Conservation (phyloP, 176 grass and related monocot species). For the Eragrostis curvula region DNA sequence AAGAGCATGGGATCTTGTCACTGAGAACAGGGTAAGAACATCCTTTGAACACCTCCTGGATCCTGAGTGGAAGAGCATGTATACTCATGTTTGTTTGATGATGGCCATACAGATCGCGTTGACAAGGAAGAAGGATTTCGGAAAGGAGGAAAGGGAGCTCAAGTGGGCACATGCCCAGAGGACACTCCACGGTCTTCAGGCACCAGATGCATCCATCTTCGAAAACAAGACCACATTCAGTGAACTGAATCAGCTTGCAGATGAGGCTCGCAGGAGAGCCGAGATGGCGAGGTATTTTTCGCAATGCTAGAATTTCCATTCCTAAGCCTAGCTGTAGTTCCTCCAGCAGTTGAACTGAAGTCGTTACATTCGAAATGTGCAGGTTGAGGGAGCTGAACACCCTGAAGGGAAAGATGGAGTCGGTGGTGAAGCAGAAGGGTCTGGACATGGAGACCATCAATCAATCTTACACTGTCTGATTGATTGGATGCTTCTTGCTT, state of each 20-base stretch:
- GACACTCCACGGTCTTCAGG: constrained; percentile 75
- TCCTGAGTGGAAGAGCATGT: too few relatives aligned
- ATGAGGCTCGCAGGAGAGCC: constrained; percentile 77
- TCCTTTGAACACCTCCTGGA: neutral
- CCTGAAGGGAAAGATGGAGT: constrained; percentile 79
- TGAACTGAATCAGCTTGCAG: constrained; percentile 78
- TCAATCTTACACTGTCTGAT: constrained; percentile 78
- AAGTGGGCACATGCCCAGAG: constrained; percentile 90
- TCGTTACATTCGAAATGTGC: neutral
- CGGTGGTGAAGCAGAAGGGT: constrained; percentile 74
- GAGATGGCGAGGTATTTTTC: constrained; percentile 73
- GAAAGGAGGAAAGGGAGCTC: constrained; percentile 75
- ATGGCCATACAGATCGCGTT: constrained; percentile 61
- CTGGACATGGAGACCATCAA: constrained; percentile 81
- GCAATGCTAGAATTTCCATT: neutral
- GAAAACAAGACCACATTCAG: constrained; percentile 55
- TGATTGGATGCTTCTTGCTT: constrained; percentile 32
- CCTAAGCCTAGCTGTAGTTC: neutral
- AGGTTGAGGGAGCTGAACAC: constrained; percentile 79
- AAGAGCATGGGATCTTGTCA: constrained; percentile 82
- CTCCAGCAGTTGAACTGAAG: neutral
- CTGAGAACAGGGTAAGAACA: constrained; percentile 79
- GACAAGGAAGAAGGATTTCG: constrained; percentile 87
- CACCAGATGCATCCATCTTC: constrained; percentile 52
- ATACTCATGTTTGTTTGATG: neutral